Evolutionary conservation across 331 rosid genomes (phyloP).

Genomic region (Acacia pycnantha): DNA sequence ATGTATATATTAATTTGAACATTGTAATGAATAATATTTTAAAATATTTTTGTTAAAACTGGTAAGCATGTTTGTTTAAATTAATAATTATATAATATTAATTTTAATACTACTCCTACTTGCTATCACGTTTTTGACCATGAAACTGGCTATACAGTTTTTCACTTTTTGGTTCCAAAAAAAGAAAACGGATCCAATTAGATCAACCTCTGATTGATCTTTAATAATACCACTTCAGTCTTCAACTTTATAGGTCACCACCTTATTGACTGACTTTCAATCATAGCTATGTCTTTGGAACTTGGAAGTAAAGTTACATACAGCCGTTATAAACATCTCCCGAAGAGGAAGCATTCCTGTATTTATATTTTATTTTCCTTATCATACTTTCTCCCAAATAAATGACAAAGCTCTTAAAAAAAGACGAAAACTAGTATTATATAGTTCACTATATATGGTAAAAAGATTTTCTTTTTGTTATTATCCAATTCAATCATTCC

Average conservation of each 20-base stretch:
- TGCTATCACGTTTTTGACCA: neutral
- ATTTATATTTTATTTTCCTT: neutral
- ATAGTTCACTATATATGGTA: neutral
- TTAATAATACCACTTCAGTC: neutral
- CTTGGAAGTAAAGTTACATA: constrained; percentile 63
- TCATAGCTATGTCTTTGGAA: constrained; percentile 12
- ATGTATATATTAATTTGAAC: neutral
- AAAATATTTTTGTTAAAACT: neutral
- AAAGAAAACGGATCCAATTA: neutral
- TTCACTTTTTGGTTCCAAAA: neutral
- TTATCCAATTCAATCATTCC: neutral
- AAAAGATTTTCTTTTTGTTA: constrained; percentile 14
- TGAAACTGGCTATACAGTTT: neutral
- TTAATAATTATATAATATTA: neutral
- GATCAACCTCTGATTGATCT: neutral
- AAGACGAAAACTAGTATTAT: constrained; percentile 18
- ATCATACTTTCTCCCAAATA: constrained; percentile 10
- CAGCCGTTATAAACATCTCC: constrained; percentile 30
- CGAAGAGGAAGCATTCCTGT: neutral
- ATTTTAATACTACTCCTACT: neutral
- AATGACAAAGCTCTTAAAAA: constrained; percentile 19
- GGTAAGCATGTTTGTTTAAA: neutral
- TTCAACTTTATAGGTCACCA: neutral
- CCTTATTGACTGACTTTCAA: neutral
- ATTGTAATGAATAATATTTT: neutral